Evolutionary conservation across 192 early-diverging fungal genomes (phyloP).

Genomic region (Entomortierella beljakovae): DNA sequence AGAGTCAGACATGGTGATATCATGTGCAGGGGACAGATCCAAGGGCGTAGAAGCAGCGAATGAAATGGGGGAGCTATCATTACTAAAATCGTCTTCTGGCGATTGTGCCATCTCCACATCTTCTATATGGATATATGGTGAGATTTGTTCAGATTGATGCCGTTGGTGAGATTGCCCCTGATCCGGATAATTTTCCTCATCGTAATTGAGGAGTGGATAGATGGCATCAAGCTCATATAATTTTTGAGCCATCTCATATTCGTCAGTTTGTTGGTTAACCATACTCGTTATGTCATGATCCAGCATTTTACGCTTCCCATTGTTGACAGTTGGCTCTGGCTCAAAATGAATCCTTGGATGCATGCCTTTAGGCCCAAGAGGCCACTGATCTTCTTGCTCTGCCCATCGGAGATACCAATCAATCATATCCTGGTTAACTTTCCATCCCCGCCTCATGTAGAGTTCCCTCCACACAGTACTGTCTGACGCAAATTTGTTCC

Average conservation of each 20-base stretch:
- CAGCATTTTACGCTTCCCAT: constrained; percentile 47
- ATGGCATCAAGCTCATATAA: background rate
- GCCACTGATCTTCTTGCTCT: constrained; percentile 16
- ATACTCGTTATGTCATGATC: constrained; percentile 21
- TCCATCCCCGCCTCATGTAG: constrained; percentile 58
- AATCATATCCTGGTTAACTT: constrained; percentile 51
- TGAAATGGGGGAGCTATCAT: constrained; percentile 5
- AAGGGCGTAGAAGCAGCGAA: constrained; percentile 9
- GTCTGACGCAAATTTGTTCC: constrained; percentile 70
- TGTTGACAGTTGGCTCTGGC: constrained; percentile 4
- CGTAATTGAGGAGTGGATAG: background rate
- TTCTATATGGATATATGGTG: background rate
- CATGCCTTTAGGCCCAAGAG: background rate
- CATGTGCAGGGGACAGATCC: constrained; percentile 2
- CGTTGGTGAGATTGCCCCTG: background rate
- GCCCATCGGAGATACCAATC: constrained; percentile 46
- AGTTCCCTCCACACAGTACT: constrained; percentile 70
- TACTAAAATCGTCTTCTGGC: background rate
- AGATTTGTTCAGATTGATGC: background rate
- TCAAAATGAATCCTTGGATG: constrained; percentile 12
- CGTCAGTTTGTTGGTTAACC: constrained; percentile 1
- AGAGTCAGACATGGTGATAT: background rate
- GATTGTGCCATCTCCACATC: constrained; percentile 13
- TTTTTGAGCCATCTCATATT: constrained; percentile 7
- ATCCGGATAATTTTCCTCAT: background rate